Evolutionary conservation across 805 yeast species (phyloP).

Genomic region (Ogataea nitratoaversa): DNA sequence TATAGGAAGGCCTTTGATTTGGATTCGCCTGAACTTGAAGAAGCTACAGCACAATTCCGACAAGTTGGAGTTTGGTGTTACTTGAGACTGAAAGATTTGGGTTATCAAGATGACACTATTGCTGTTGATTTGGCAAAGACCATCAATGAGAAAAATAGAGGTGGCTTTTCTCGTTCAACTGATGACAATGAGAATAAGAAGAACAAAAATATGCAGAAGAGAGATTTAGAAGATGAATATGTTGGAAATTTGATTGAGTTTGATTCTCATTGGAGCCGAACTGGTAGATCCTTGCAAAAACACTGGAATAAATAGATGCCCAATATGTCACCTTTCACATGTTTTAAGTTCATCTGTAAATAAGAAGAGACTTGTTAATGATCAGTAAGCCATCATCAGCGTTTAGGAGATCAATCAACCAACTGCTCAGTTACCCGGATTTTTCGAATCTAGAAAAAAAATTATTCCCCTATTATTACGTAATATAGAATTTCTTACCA

Average conservation of each 20-base stretch:
- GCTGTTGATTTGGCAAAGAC: constrained; percentile 19
- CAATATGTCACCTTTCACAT: no score
- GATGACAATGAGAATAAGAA: not conserved
- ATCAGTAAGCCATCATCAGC: no score
- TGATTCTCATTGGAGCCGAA: not conserved
- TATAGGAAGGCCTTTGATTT: constrained; percentile 12
- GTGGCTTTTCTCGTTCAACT: constrained; percentile 9
- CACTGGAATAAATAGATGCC: not conserved
- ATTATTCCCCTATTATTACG: not conserved
- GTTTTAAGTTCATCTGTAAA: no score
- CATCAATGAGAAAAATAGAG: constrained; percentile 12
- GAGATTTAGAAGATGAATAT: not conserved
- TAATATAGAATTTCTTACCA: not conserved
- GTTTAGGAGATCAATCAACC: no score
- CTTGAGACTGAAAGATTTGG: constrained; percentile 12
- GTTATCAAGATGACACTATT: constrained; percentile 11
- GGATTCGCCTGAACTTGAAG: constrained; percentile 7
- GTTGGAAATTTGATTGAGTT: not conserved
- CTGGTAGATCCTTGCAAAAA: not conserved
- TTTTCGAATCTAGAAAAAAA: no score
- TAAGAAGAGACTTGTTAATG: no score
- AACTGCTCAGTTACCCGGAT: no score
- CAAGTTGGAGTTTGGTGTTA: constrained; percentile 23
- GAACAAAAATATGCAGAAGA: not conserved
- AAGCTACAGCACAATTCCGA: constrained; percentile 10